phyloP scores from a whole-genome alignment of 345 rosid species.

The Tarenaya hassleriana region DNA sequence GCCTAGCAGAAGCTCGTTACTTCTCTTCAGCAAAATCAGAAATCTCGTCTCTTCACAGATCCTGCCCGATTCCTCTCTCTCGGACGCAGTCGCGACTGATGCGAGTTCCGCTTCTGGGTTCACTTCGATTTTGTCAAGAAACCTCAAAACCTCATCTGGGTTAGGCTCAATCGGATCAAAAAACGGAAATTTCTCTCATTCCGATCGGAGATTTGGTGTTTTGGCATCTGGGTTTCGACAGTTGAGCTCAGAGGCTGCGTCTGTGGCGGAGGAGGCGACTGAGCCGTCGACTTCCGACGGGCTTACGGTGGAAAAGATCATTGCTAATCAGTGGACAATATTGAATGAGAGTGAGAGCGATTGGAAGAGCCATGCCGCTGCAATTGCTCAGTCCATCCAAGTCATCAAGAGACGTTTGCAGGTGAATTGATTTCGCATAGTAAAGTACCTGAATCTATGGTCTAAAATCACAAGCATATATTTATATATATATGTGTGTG shows the following conservation, averaged over 20 bases:
- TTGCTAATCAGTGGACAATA: constrained; percentile 67
- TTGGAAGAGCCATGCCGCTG: constrained; percentile 94
- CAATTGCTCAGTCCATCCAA: constrained; percentile 81
- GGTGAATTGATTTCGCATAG: constrained; percentile 33
- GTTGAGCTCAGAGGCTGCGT: constrained; percentile 46
- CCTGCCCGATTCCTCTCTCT: not conserved
- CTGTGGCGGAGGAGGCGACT: constrained; percentile 18
- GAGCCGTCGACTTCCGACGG: constrained; percentile 68
- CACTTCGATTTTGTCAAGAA: constrained; percentile 30
- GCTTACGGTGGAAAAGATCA: constrained; percentile 69
- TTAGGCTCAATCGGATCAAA: constrained; percentile 17
- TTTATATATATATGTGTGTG: too few relatives aligned
- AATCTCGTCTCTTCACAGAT: constrained; percentile 5
- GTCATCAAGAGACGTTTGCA: constrained; percentile 88
- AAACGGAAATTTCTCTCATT: constrained; percentile 5
- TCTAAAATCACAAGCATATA: too few relatives aligned
- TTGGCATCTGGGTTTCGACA: constrained; percentile 24
- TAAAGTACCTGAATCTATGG: too few relatives aligned
- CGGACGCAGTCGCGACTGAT: constrained; percentile 5
- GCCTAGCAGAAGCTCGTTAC: constrained; percentile 20
- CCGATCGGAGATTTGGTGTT: constrained; percentile 16
- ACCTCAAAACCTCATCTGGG: constrained; percentile 11
- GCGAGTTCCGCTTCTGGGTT: constrained; percentile 22
- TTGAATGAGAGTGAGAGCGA: constrained; percentile 72
- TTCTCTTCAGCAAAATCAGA: constrained; percentile 10